A percentile compares a stretch with the other conserved stretches of the same genome.
Conservation (phyloP, 495 filamentous ascomycete species). For the Aspergillus leporis region DNA sequence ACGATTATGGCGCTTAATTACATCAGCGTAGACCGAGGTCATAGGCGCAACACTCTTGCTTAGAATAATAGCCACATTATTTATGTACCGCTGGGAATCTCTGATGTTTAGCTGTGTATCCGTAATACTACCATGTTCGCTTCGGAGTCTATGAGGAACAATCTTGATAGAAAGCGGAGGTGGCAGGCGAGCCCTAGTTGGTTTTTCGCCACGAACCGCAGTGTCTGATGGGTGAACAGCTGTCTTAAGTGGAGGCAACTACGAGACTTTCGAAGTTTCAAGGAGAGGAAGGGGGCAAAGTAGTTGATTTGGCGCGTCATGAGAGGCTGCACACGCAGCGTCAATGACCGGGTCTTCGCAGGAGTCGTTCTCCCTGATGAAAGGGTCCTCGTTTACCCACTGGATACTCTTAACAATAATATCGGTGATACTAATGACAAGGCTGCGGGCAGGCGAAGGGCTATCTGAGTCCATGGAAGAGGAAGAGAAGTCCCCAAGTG, state of each 20-base stretch:
- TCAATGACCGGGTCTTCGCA: neutral
- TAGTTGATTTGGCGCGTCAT: neutral
- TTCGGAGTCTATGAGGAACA: constrained; percentile 10
- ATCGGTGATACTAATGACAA: constrained; percentile 26
- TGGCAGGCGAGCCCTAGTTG: constrained; percentile 14
- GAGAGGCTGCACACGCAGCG: neutral
- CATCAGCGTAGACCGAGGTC: constrained; percentile 9
- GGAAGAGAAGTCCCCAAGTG: constrained; percentile 11
- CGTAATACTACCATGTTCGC: neutral
- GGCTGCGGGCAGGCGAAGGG: constrained; percentile 13
- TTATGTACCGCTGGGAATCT: neutral
- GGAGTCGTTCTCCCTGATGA: constrained; percentile 22
- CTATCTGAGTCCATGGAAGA: constrained; percentile 9
- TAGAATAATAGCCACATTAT: neutral
- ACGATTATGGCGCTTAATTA: constrained; percentile 26
- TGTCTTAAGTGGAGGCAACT: neutral
- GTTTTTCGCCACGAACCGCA: neutral
- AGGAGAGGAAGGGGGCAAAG: constrained; percentile 32
- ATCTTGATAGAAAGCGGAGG: constrained; percentile 28
- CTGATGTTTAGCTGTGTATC: neutral
- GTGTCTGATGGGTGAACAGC: neutral
- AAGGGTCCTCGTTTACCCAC: constrained; percentile 26
- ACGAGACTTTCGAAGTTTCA: constrained; percentile 26
- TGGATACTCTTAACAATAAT: constrained; percentile 28
- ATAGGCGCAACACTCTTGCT: neutral